Conservation (phyloP, 2,329 filamentous ascomycete genomes). For the Fusarium metavorans region DNA sequence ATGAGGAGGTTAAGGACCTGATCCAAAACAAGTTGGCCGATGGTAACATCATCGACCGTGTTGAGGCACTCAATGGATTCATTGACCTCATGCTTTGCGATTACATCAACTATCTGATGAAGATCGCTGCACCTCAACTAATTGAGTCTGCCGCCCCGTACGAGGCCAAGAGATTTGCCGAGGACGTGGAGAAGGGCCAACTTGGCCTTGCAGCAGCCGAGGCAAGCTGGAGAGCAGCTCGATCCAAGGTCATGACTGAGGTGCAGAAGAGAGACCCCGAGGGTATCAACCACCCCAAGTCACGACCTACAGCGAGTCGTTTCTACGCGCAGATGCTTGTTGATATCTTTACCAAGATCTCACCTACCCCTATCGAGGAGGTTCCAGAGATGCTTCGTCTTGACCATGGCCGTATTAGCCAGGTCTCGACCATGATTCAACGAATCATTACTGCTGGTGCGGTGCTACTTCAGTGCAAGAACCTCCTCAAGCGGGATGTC, state of each 20-base stretch:
- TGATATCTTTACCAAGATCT: conserved; percentile 78
- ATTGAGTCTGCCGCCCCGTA: conserved; percentile 79
- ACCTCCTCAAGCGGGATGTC: conserved; percentile 83
- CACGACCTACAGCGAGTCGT: conserved; percentile 74
- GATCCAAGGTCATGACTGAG: conserved; percentile 74
- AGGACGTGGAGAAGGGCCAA: conserved; percentile 69
- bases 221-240: conserved; percentile 74
- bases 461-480: conserved; percentile 84
- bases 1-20: conserved; percentile 78
- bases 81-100: conserved; percentile 84
- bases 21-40: conserved; percentile 70
- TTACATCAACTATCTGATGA: conserved; percentile 84
- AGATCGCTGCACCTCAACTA: conserved; percentile 77
- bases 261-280: conserved; percentile 77
- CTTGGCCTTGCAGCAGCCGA: conserved; percentile 71
- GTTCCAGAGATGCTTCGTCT: conserved; percentile 81
- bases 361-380: conserved; percentile 63
- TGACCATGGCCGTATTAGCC: conserved; percentile 71
- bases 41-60: conserved; percentile 78
- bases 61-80: conserved; percentile 80
- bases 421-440: conserved; percentile 53
- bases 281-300: conserved; percentile 70
- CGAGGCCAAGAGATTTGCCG: conserved; percentile 78
- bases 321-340: conserved; percentile 83
- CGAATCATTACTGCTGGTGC: conserved; percentile 80